Evolutionary conservation across 106 monocot genomes (phyloP), one percentile per base, ranked within the genome.

Genomic region (Agapanthus africanus): DNA sequence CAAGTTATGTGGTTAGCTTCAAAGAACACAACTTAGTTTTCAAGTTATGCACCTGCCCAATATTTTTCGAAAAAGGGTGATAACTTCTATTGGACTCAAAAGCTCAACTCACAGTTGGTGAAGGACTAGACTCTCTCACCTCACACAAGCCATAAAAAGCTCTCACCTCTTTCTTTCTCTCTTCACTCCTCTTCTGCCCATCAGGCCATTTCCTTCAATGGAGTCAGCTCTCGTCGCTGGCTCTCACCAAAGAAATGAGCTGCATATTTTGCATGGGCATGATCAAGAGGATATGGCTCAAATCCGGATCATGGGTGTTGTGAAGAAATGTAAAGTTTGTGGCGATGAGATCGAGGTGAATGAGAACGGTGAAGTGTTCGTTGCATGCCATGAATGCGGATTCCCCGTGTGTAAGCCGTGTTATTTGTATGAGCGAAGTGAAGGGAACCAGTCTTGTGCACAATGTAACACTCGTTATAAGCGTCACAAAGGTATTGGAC

Each of bases 61-160:
- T 4, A 59, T 26, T 28, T 37, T 22, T 16, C 5, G 31, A 18
- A 30, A 47, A 38, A 0, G 7, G 9, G 38, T 11, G 41, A 16
- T 86, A 52, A 22, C 87, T 80, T 86, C 81, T 71, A 68, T 73
- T 86, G 47, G 70, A 90, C 80, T 86, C 90, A 83, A 88, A 47
- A 47, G 19, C 46, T 47, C 84, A 91, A 77, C 91, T 69, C 84
- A 84, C 84, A 70, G 81, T 77, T 81, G 91, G 87, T 91, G 91
- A 73, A 32, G 49, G 80, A 83, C 61, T 63, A 70, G 52, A 1
- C 69, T 46, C 34, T 70, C 70, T 65, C 74, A 71, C 80, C 79
- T 74, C 52, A 66, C 52, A 66, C 57, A 28, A 37, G 6, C 56
- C 68, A 63, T 74, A 79, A 34, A 83, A 67, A 76, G 23, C 78